A percentile compares a stretch with the other conserved stretches of the same genome.
phyloP scores from a whole-genome alignment of 768 basidiomycete species.

The Trametes villosa region DNA sequence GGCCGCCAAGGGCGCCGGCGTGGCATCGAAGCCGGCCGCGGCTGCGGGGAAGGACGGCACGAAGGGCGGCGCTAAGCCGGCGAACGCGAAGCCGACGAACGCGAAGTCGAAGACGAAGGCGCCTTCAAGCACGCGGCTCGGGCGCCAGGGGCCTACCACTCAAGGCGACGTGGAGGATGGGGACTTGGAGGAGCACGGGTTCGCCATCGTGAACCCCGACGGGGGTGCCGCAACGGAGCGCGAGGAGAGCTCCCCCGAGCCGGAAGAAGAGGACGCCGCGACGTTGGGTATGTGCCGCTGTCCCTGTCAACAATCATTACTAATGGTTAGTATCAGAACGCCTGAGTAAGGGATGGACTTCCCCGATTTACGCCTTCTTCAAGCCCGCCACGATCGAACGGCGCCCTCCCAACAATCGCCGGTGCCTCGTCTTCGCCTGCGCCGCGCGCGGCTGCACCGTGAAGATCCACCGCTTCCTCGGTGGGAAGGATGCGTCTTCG shows the following conservation, averaged over 20 bases:
- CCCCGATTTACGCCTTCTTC: conserved; percentile 43
- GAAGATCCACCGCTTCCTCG: conserved; percentile 27
- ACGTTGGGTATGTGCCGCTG: too few species aligned
- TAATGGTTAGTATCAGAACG: neutral
- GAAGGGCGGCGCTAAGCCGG: neutral
- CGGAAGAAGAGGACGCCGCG: too few species aligned
- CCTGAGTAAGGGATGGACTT: conserved; percentile 36
- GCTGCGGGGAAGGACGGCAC: too few species aligned
- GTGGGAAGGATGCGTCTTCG: conserved; percentile 33
- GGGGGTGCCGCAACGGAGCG: neutral
- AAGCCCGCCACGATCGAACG: conserved; percentile 31
- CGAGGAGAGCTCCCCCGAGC: neutral
- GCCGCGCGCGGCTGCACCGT: conserved; percentile 27
- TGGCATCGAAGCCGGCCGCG: too few species aligned
- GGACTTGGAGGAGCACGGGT: too few species aligned
- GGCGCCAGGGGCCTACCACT: too few species aligned
- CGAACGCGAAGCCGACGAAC: too few species aligned
- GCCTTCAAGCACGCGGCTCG: too few species aligned
- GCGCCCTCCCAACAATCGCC: conserved; percentile 25
- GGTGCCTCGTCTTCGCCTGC: conserved; percentile 37
- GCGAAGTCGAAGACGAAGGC: too few species aligned
- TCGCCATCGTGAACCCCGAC: neutral
- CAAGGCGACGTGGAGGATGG: too few species aligned
- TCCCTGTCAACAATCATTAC: too few species aligned
- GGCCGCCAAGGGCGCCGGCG: too few species aligned